phyloP scores from a whole-genome alignment of 2,329 filamentous ascomycete genomes.

The Aspergillus ibericus region DNA sequence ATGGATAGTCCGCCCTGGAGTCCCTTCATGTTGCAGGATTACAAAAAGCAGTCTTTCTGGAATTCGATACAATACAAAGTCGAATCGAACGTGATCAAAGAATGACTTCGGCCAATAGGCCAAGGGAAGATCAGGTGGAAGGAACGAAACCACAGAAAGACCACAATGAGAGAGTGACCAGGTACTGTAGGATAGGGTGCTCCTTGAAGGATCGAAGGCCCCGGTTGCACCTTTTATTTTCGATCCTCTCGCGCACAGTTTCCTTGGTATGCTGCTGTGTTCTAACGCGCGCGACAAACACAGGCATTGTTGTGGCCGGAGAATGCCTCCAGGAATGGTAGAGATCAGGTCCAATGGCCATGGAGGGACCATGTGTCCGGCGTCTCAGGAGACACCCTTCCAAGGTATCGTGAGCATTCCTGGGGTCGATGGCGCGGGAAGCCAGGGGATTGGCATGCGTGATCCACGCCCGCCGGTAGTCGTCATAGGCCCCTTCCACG shows the following conservation, averaged over 20 bases:
- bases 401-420: not conserved
- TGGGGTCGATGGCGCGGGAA: not conserved
- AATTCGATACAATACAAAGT: slow-evolving; percentile 4
- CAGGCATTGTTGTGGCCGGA: slow-evolving; percentile 4
- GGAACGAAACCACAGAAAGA: slow-evolving; percentile 10
- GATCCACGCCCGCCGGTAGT: not conserved
- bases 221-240: slow-evolving; percentile 19
- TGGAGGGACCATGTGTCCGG: not conserved
- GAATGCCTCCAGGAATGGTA: slow-evolving; percentile 23
- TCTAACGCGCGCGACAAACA: slow-evolving; percentile 13
- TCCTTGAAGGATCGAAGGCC: not conserved
- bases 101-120: slow-evolving; percentile 14
- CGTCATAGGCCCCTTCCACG: not conserved
- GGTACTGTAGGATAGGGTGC: not conserved
- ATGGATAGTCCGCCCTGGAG: slow-evolving; percentile 37
- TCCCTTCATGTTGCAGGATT: slow-evolving; percentile 34
- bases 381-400: not conserved
- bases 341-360: not conserved
- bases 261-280: slow-evolving; percentile 8
- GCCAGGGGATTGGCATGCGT: not conserved
- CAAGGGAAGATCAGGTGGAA: slow-evolving; percentile 5
- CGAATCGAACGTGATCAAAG: slow-evolving; percentile 10
- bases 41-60: not conserved
- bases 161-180: not conserved
- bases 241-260: not conserved